These are phyloP conservation scores for Hymenoscyphus fraxineus DNA, from an alignment of 2,329 filamentous ascomycete species.

Conservation along the genomic window DNA sequence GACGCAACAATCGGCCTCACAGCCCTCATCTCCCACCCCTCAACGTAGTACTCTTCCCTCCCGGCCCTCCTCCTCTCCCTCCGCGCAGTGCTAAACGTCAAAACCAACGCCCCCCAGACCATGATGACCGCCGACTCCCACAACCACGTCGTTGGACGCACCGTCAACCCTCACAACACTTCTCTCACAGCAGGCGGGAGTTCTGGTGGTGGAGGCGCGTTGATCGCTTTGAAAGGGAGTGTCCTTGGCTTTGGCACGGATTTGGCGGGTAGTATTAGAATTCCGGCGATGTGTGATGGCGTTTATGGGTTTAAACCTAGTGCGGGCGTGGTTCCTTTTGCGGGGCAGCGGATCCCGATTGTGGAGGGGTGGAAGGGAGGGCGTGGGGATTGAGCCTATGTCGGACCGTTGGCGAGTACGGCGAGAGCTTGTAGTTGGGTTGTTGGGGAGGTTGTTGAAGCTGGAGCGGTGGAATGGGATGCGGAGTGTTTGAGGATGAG, in stretches of 20 bases:
- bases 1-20: slow-evolving; percentile 55
- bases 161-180: slow-evolving; percentile 59
- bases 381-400: slow-evolving; percentile 44
- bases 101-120: slow-evolving; percentile 65
- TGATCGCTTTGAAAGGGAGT: slow-evolving; percentile 55
- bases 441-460: background rate
- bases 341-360: slow-evolving; percentile 43
- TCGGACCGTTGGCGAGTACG: slow-evolving; percentile 46
- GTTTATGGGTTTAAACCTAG: slow-evolving; percentile 50
- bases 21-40: slow-evolving; percentile 49
- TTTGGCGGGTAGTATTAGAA: slow-evolving; percentile 46
- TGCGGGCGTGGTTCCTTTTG: slow-evolving; percentile 39
- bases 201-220: slow-evolving; percentile 59
- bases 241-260: slow-evolving; percentile 59
- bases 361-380: slow-evolving; percentile 51
- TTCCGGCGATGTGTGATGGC: slow-evolving; percentile 47
- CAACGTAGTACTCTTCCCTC: slow-evolving; percentile 50
- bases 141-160: slow-evolving; percentile 60
- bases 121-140: slow-evolving; percentile 52
- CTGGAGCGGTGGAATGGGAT: background rate
- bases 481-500: background rate
- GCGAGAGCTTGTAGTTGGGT: slow-evolving; percentile 36
- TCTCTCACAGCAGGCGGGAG: slow-evolving; percentile 58
- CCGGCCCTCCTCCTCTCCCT: slow-evolving; percentile 55
- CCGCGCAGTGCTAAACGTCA: slow-evolving; percentile 65